phyloP scores from a whole-genome alignment of 2,329 filamentous ascomycete species.

The Sporothrix globosa region DNA sequence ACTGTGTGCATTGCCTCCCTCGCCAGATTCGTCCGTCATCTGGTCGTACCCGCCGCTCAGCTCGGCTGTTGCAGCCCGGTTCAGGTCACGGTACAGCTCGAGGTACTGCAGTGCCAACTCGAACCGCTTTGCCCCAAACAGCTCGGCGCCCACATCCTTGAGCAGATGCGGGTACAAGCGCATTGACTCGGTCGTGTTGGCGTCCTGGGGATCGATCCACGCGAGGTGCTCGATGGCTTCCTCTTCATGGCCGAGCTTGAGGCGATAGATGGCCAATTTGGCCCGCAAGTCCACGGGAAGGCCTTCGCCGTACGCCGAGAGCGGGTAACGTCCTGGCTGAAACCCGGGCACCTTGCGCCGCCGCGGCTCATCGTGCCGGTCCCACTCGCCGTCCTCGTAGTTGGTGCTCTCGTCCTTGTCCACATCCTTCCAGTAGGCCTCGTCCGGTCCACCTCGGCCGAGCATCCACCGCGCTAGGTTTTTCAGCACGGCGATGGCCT shows the following conservation, averaged over 20 bases:
- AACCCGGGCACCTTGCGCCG: conserved; percentile 66
- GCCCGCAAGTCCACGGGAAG: conserved; percentile 81
- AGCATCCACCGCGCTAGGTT: conserved; percentile 79
- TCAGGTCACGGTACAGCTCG: conserved; percentile 55
- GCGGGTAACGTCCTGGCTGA: conserved; percentile 55
- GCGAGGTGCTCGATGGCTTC: conserved; percentile 75
- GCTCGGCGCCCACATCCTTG: conserved; percentile 62
- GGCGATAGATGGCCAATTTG: conserved; percentile 81
- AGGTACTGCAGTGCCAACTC: conserved; percentile 59
- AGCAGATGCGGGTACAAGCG: conserved; percentile 78
- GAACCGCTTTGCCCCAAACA: conserved; percentile 47
- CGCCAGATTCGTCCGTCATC: neutral
- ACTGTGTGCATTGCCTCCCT: neutral
- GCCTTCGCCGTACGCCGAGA: conserved; percentile 68
- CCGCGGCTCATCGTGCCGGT: conserved; percentile 67
- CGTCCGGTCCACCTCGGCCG: conserved; percentile 63
- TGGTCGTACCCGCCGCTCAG: conserved; percentile 10
- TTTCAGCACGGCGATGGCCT: conserved; percentile 72
- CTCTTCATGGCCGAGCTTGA: conserved; percentile 66
- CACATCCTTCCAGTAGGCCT: conserved; percentile 73
- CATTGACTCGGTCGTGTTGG: conserved; percentile 54
- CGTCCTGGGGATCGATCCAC: conserved; percentile 68
- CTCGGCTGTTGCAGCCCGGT: conserved; percentile 43
- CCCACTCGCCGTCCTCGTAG: conserved; percentile 87
- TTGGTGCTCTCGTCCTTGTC: conserved; percentile 52